These are phyloP conservation scores for Gaeumannomyces tritici DNA, from an alignment of 2,329 filamentous ascomycete species.

Conservation along the genomic window DNA sequence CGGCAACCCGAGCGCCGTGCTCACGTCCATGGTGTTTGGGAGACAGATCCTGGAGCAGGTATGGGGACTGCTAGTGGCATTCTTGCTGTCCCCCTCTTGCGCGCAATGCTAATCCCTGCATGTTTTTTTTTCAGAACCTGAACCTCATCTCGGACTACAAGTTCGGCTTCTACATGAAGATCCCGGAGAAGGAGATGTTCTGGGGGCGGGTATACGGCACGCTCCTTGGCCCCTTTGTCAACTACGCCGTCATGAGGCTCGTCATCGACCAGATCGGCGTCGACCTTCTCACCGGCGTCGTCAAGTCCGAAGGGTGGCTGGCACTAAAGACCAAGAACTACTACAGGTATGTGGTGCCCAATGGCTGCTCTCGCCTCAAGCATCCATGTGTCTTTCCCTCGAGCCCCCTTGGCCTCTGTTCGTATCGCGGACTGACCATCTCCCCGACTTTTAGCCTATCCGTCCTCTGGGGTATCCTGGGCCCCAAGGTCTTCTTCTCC, in stretches of 20 bases:
- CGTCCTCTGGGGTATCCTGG: conserved; percentile 25
- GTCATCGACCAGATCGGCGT: conserved; percentile 15
- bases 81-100: too few species aligned
- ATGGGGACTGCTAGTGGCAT: conserved; percentile 5
- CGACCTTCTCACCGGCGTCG: conserved; percentile 12
- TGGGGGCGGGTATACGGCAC: conserved; percentile 23
- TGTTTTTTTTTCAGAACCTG: conserved; percentile 13
- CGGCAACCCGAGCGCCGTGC: conserved; percentile 18
- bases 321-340: conserved; percentile 19
- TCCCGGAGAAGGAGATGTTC: conserved; percentile 25
- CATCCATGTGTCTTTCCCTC: too few species aligned
- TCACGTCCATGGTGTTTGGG: conserved; percentile 20
- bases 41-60: conserved; percentile 22
- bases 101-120: too few species aligned
- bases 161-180: conserved; percentile 26
- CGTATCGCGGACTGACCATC: not conserved
- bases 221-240: conserved; percentile 19
- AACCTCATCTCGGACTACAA: conserved; percentile 24
- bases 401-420: too few species aligned
- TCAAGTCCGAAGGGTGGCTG: conserved; percentile 15
- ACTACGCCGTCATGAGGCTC: conserved; percentile 20
- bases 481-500: conserved; percentile 19
- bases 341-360: conserved; percentile 11
- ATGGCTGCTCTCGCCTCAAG: too few species aligned
- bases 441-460: conserved; percentile 8